Conservation (phyloP, 2,329 filamentous ascomycete genomes). For the Elsinoe batatas region DNA sequence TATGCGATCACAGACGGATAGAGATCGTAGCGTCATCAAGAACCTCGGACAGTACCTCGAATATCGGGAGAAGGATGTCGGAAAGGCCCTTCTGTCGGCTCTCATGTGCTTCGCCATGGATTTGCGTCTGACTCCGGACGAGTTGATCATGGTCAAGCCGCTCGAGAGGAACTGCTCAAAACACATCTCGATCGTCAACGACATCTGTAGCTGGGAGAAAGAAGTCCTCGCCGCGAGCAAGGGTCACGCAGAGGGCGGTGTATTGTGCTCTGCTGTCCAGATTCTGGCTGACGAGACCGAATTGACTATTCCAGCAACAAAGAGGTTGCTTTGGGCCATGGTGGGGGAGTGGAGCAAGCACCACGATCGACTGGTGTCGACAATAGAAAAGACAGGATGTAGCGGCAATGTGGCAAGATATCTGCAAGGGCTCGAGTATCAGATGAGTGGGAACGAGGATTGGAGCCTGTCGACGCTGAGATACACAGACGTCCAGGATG, state of each 20-base stretch:
- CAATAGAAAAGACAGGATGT: background rate
- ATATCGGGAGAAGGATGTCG: slow-evolving; percentile 33
- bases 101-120: slow-evolving; percentile 32
- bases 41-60: slow-evolving; percentile 28
- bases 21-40: slow-evolving; percentile 18
- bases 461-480: background rate
- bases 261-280: slow-evolving; percentile 27
- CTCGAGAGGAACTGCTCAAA: slow-evolving; percentile 30
- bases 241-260: slow-evolving; percentile 21
- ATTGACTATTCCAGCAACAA: slow-evolving; percentile 20
- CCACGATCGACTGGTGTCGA: slow-evolving; percentile 18
- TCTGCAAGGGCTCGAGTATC: slow-evolving; percentile 6
- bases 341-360: slow-evolving; percentile 27
- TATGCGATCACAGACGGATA: slow-evolving; percentile 34
- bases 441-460: slow-evolving; percentile 12
- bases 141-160: slow-evolving; percentile 20
- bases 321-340: slow-evolving; percentile 26
- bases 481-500: background rate
- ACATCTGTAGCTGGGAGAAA: slow-evolving; percentile 36
- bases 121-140: slow-evolving; percentile 22
- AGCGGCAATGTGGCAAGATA: background rate
- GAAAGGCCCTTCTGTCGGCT: slow-evolving; percentile 34
- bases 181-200: slow-evolving; percentile 35
- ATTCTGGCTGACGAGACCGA: slow-evolving; percentile 23
- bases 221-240: slow-evolving; percentile 21